Base-by-base conservation (phyloP, 2,329 filamentous ascomycete genomes). In the Cercospora zeina region DNA sequence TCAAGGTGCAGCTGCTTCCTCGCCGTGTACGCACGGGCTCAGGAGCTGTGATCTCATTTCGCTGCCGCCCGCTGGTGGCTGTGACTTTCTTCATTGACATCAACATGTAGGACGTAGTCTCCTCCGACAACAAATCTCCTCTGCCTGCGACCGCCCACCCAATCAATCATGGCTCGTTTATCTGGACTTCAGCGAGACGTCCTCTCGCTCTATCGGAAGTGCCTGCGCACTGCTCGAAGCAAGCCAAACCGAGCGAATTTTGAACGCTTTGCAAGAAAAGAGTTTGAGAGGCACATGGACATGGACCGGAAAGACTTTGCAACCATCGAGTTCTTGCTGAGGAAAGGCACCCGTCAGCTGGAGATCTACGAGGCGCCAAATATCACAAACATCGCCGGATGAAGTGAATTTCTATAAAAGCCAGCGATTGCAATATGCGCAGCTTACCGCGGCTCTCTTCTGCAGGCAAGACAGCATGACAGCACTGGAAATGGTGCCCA, bases 131-230 rank as follows among this genome's bases (percentile, higher is more conserved):
- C 33, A 34, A 51, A 24, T 34, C 33, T 49, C 37, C 16, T 34
- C 39, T 14, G 47, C 8, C 34, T 21, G 42, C 42, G 36, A 3
- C 4, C 14, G n/a, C 39, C n/a, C n/a, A 50, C 36, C 31, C 14
- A 4, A 1, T 31, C 45, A 51, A n/a, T 33, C 47, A 75, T 76
- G 73, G 67, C 72, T 21, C 83, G 86, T 70, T 80, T 93, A 27
- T 96, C 93, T 7, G 95, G 95, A 36, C 81, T 97, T n/a, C 93
- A 97, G 75, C 88, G 85, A 71, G 91, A 96, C 72, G 93, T 97
- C 3, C 77, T 97, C 56, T 82, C 87, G 34, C 84, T 99, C 13
- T 99, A 97, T 75, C 87, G 93, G 62, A 85, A 87, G 73, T 97
- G 93, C 71, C 80, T 99, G 27, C 86, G 93, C 63, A 90, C 90